Percentiles rank a stretch among this genome's conserved stretches.
Evolutionary conservation across 176 grass and related monocot species (phyloP).

Genomic region (Oryza longistaminata): DNA sequence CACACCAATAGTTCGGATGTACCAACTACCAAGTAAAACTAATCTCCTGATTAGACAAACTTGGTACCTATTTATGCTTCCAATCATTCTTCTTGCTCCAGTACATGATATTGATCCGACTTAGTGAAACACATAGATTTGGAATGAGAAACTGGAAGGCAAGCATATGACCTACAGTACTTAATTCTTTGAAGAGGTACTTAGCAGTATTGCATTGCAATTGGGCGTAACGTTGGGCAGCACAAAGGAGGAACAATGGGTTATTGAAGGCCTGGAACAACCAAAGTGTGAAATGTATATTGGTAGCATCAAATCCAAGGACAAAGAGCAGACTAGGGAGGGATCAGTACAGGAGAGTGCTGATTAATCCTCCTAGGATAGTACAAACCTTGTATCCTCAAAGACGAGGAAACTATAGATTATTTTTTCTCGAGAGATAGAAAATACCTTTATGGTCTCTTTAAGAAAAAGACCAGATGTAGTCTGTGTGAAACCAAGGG

Average conservation of each 20-base stretch:
- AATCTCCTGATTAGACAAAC: slow-evolving; percentile 14
- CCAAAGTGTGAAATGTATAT: no score
- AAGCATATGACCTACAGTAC: neutral
- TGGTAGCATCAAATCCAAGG: no score
- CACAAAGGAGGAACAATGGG: neutral
- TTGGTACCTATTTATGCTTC: slow-evolving; percentile 16
- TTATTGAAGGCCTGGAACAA: no score
- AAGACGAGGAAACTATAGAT: no score
- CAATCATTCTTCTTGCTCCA: slow-evolving; percentile 11
- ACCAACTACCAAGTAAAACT: neutral
- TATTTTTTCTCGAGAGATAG: no score
- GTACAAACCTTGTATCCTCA: no score
- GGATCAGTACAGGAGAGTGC: no score
- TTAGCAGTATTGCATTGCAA: neutral
- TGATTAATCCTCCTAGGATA: no score
- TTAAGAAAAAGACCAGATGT: no score
- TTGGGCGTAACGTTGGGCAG: neutral
- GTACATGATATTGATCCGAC: slow-evolving; percentile 15
- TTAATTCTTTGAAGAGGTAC: neutral
- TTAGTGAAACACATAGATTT: slow-evolving; percentile 22
- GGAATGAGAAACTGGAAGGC: neutral
- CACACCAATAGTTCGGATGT: neutral
- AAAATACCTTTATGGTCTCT: no score
- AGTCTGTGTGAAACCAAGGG: no score
- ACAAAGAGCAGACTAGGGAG: no score